Evolutionary conservation across 331 rosid genomes (phyloP), one percentile per base, ranked within the genome.

Genomic region (Arachis monticola): DNA sequence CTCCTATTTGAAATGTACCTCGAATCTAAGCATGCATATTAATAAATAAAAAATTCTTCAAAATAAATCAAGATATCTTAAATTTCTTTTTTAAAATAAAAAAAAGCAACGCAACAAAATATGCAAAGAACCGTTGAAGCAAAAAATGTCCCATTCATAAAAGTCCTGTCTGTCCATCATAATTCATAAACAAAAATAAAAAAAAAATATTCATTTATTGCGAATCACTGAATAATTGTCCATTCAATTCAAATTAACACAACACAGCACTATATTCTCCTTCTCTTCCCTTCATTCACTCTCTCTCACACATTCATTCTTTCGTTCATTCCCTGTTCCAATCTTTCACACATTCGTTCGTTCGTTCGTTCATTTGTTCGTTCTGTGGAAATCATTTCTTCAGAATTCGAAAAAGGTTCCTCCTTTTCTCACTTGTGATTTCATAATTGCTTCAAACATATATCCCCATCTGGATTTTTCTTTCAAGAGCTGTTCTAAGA

Each of bases 1-100:
- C 22, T 17, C 22, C 22, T 17, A 17, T 17, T 17, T 17, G 22
- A 17, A 17, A 17, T 17, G 22, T 17, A 17, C 98, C 98, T 88
- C 87, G 93, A 78, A 91, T 93, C 77, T 89, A 93, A 80, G 70
- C 87, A 48, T 67, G 98, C 91, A 41, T 91, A 63, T 51, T 69
- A 45, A 45, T 14, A 41, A 60, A 73, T 73, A 60, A 64, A 56
- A 22, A 17, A 17, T 17, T 17, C 22, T 17, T 17, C 22, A 17
- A 17, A 17, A 17, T 17, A 17, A 17, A 17, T 17, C 22, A 17
- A 17, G 22, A 17, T 17, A 17, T 17, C 22, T 17, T 17, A 17
- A 17, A 17, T 17, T 17, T 17, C 22, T 17, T 17, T 17, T 17
- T 17, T 17, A 17, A 17, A 17, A 17, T 17, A 17, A 17, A 17